Conservation (phyloP, 331 rosid genomes). For the Quercus phellos region DNA sequence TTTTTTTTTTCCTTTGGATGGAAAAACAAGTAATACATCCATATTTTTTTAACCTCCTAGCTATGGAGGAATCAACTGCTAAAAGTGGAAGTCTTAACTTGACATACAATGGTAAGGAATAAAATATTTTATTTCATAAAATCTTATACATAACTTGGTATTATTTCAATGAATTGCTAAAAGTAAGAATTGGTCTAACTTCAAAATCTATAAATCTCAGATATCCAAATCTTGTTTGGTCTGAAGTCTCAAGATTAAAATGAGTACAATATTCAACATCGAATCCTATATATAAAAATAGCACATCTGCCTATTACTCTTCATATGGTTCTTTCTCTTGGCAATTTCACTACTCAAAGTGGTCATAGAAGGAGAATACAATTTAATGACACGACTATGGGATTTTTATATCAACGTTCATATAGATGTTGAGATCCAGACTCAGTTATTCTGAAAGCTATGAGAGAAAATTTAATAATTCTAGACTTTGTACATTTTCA, state of each 20-base stretch:
- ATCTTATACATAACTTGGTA: neutral
- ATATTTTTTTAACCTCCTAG: neutral
- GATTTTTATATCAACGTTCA: neutral
- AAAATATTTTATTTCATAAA: neutral
- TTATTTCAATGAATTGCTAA: neutral
- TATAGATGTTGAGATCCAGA: neutral
- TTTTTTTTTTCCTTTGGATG: neutral
- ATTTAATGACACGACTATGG: neutral
- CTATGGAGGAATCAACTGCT: neutral
- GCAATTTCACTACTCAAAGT: neutral
- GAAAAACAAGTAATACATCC: neutral
- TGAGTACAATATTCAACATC: neutral
- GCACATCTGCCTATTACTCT: too few species aligned
- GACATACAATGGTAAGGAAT: neutral
- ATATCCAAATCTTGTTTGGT: neutral
- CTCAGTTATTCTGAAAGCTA: neutral
- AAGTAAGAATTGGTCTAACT: neutral
- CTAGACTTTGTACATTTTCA: neutral
- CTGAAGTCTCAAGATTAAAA: neutral
- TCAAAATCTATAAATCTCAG: neutral
- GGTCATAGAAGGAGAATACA: neutral
- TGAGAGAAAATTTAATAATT: neutral
- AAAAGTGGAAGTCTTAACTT: neutral
- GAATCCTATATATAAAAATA: neutral
- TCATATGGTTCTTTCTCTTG: neutral